Conservation (phyloP, 495 filamentous ascomycete genomes). For the Podospora anserina region DNA sequence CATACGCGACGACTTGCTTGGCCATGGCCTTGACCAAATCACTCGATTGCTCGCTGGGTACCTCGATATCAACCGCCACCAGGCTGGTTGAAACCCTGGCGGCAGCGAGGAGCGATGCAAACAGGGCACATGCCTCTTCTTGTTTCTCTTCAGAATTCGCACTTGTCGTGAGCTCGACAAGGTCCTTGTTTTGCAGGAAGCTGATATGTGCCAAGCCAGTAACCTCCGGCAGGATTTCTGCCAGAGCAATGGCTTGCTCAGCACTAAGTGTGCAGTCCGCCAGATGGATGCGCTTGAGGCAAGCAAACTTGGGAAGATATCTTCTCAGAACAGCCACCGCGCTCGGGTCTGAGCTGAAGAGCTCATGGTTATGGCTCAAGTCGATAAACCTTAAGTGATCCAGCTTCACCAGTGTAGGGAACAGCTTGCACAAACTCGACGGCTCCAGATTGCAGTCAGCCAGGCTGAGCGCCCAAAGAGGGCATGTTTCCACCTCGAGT, state of each 20-base stretch:
- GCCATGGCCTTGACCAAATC: slow-evolving; percentile 91
- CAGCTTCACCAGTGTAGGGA: slow-evolving; percentile 70
- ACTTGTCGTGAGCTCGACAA: slow-evolving; percentile 59
- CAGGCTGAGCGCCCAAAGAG: slow-evolving; percentile 78
- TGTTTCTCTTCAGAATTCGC: slow-evolving; percentile 68
- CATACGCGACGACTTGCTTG: slow-evolving; percentile 90
- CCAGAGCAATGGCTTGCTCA: slow-evolving; percentile 83
- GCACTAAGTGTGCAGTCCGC: slow-evolving; percentile 80
- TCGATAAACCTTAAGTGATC: slow-evolving; percentile 85
- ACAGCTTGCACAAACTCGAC: slow-evolving; percentile 64
- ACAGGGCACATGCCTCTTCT: slow-evolving; percentile 91
- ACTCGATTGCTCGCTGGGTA: slow-evolving; percentile 70
- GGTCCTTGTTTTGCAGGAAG: slow-evolving; percentile 75
- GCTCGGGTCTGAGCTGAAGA: slow-evolving; percentile 73
- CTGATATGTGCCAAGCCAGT: slow-evolving; percentile 81
- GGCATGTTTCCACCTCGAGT: slow-evolving; percentile 54
- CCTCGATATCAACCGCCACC: slow-evolving; percentile 88
- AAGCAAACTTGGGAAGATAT: slow-evolving; percentile 78
- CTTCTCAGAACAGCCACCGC: slow-evolving; percentile 73
- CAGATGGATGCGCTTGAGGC: slow-evolving; percentile 81
- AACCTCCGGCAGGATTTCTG: slow-evolving; percentile 84
- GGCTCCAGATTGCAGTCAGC: slow-evolving; percentile 82
- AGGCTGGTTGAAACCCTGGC: slow-evolving; percentile 79
- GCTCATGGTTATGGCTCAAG: slow-evolving; percentile 77
- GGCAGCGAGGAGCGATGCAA: slow-evolving; percentile 86